phyloP scores from a whole-genome alignment of 495 filamentous ascomycete species.

The Cetradonia linearis region DNA sequence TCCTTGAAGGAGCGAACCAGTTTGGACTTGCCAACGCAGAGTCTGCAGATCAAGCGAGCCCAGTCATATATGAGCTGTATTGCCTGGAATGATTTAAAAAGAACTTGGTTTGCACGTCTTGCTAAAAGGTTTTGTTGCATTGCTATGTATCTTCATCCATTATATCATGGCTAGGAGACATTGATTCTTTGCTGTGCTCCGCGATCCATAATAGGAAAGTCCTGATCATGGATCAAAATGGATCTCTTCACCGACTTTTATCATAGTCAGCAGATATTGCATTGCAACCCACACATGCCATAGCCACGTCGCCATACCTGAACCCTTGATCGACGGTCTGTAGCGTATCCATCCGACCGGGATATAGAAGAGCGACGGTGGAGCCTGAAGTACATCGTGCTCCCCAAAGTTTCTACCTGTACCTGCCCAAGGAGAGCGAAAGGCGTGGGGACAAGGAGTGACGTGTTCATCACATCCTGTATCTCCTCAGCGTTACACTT shows the following conservation, averaged over 20 bases:
- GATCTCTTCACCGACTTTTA: conserved; percentile 16
- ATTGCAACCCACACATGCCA: not conserved
- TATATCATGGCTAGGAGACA: not conserved
- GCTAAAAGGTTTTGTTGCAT: conserved; percentile 3
- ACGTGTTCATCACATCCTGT: conserved; percentile 14
- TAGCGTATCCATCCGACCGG: not conserved
- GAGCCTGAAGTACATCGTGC: not conserved
- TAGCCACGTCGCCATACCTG: not conserved
- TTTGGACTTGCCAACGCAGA: conserved; percentile 13
- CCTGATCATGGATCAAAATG: not conserved
- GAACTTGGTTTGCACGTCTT: conserved; percentile 8
- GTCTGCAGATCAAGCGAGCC: conserved; percentile 3
- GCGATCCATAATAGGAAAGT: conserved; percentile 2
- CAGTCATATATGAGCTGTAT: conserved; percentile 13
- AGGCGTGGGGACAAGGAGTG: not conserved
- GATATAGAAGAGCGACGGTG: not conserved
- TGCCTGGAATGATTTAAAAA: conserved; percentile 6
- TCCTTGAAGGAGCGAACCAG: conserved; percentile 6
- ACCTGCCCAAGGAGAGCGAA: not conserved
- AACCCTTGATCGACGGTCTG: not conserved
- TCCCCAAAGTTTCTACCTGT: not conserved
- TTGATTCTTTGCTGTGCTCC: not conserved
- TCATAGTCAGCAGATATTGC: conserved; percentile 1
- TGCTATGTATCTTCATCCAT: not conserved
- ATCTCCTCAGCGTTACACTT: conserved; percentile 1